These are phyloP conservation scores for Backusella circina DNA, from an alignment of 192 early-diverging fungal genomes.

Conservation along the genomic window DNA sequence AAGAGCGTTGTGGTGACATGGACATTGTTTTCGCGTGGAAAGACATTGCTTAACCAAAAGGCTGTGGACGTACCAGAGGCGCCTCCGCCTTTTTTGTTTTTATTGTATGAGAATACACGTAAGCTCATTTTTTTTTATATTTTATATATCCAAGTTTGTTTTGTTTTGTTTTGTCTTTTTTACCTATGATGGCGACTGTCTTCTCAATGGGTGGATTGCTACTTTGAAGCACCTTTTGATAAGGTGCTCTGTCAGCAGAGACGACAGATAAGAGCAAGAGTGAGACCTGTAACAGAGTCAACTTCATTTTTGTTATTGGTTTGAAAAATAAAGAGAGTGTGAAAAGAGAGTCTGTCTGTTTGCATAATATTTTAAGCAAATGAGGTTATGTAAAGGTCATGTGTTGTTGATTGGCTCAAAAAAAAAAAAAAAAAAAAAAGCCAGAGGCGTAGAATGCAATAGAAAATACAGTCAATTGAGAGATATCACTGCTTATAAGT, in stretches of 20 bases:
- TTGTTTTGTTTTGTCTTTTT: neutral
- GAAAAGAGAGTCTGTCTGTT: neutral
- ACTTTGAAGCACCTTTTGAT: neutral
- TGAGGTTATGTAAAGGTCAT: neutral
- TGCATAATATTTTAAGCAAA: neutral
- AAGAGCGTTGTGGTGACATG: conserved; percentile 46
- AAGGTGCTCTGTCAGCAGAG: neutral
- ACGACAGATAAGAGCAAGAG: neutral
- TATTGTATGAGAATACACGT: neutral
- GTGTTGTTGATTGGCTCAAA: neutral
- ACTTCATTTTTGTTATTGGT: neutral
- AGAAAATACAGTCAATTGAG: too few species aligned
- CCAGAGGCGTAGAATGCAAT: neutral
- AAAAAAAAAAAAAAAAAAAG: neutral
- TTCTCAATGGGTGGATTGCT: conserved; percentile 6
- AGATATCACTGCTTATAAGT: too few species aligned
- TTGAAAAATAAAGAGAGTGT: neutral
- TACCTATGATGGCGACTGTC: conserved; percentile 47
- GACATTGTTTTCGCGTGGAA: conserved; percentile 19
- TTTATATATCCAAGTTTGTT: too few species aligned
- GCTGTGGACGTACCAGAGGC: conserved; percentile 51
- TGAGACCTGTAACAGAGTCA: neutral
- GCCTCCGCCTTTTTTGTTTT: conserved; percentile 44
- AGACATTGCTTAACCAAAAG: conserved; percentile 37
- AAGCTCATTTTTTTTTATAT: neutral